Evolutionary conservation across 345 rosid genomes (phyloP), one percentile per base, ranked within the genome.

Genomic region (Streptanthus diversifolius): DNA sequence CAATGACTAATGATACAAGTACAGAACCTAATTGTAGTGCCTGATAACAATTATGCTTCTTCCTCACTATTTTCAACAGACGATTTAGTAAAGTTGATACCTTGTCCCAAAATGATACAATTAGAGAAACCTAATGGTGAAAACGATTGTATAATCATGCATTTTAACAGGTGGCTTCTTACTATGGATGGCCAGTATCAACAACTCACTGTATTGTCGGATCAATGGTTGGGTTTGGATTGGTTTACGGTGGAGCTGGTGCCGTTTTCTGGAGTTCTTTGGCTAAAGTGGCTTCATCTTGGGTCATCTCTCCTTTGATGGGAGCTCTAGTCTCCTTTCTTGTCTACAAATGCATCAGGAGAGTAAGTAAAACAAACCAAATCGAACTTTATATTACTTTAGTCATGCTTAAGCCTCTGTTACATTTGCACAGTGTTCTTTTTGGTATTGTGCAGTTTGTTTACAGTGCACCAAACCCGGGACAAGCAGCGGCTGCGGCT

Each of bases 171-270:
- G 90, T 93, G 14, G 91, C 98, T 5, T 93, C 98, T 13, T 93
- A 85, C 73, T 93, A 72, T 63, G 97, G 98, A 15, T 91, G 87
- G 93, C 99, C 99, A 22, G 98, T 95, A 77, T 95, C 99, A 2
- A 95, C 99, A 49, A 95, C 99, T 7, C 98, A 95, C 76, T 95
- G 98, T 72, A 91, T 91, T 18, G 88, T 95, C 5, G 99, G 98
- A 79, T 87, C 98, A 18, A 95, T 95, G 99, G 99, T 95, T 40
- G 99, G 99, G 27, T 91, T 95, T 68, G 98, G 96, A 10, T 90
- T 95, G 8, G 90, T 84, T 7, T 95, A 95, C 70, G 99, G 99
- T 6, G 99, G 99, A 52, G 55, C 90, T 65, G 93, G 92, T 30
- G 96, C 99, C 0, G 98, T 95, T 75, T 95, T 95, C 81, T 95